These are phyloP conservation scores for Cyberlindnera lachancei DNA, from an alignment of 805 yeast genomes.

Conservation along the genomic window DNA sequence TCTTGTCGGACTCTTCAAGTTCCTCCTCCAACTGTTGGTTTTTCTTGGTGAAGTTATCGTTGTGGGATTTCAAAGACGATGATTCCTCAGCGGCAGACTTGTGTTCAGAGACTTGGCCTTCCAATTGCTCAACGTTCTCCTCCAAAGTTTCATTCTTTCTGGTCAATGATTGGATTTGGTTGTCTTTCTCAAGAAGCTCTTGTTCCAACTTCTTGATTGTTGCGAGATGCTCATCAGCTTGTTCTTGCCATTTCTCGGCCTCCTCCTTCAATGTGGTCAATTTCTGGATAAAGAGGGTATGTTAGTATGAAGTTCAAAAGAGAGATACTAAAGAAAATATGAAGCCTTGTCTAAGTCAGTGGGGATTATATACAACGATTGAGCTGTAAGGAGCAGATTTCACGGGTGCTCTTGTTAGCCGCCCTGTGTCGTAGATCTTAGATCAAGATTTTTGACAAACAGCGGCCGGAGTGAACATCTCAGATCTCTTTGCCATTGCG, in stretches of 20 bases:
- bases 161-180: slow-evolving; percentile 86
- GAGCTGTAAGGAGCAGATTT: no score
- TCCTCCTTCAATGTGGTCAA: slow-evolving; percentile 84
- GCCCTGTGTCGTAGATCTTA: no score
- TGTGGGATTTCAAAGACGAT: slow-evolving; percentile 76
- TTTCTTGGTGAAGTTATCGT: slow-evolving; percentile 88
- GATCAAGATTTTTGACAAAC: no score
- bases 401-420: no score
- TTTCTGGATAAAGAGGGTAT: slow-evolving; percentile 55
- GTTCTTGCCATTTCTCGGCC: slow-evolving; percentile 96
- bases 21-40: slow-evolving; percentile 84
- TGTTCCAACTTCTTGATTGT: slow-evolving; percentile 88
- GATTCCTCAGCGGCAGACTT: slow-evolving; percentile 89
- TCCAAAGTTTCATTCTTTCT: slow-evolving; percentile 89
- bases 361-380: no score
- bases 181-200: slow-evolving; percentile 86
- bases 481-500: no score
- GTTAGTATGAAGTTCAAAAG: no score
- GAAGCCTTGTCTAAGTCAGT: no score
- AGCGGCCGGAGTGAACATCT: no score
- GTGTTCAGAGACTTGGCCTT: slow-evolving; percentile 62
- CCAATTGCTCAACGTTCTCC: slow-evolving; percentile 67
- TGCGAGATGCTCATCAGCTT: slow-evolving; percentile 78
- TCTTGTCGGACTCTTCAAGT: slow-evolving; percentile 82
- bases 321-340: no score